Base-by-base conservation (phyloP, 495 filamentous ascomycete species). In the Penicillium ochrochloron region DNA sequence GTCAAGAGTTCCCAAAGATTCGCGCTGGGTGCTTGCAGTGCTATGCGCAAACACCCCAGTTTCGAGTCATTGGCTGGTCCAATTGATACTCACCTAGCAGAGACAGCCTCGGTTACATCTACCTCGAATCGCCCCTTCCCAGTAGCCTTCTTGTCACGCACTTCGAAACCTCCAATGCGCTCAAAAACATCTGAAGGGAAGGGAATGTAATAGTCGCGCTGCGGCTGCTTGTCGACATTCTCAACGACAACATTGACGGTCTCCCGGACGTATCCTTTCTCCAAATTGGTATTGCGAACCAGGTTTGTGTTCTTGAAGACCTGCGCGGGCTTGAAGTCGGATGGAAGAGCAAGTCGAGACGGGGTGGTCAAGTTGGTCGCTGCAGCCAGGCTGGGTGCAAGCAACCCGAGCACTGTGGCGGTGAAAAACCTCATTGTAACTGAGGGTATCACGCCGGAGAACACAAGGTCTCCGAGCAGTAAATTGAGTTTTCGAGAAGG, bases 241-340 rank as follows among this genome's bases (percentile, higher is more conserved):
- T 99, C 92, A 56, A 98, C 89, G 31, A 96, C 83, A 10, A 97
- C 91, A 80, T 98, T 97, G 84, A 97, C 86, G 14, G 86, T 90
- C 74, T 98, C 93, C 68, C 92, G 90, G 23, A 87, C 87, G 70
- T 94, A 98, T 63, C 87, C 89, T 80, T 97, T 97, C 72, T 97
- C 94, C 59, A 97, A 76, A 70, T 96, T 97, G 68, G 93, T 89
- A 60, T 90, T 89, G 63, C 96, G 91, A 59, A 98, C 88, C 27
- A 97, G 75, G 76, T 98, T 98, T 67, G 85, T 83, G 76, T 98
- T 96, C 76, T 92, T 91, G 79, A 96, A 99, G 50, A 92, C 90
- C 73, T 90, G 90, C 15, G 93, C 88, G 41, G 94, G 94, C 77
- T 86, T 93, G 83, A 97, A 97, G 54, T 84, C 86, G 70, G 82